Base-by-base conservation (phyloP, 148 eudicot species). In the Tetragonia tetragonoides region DNA sequence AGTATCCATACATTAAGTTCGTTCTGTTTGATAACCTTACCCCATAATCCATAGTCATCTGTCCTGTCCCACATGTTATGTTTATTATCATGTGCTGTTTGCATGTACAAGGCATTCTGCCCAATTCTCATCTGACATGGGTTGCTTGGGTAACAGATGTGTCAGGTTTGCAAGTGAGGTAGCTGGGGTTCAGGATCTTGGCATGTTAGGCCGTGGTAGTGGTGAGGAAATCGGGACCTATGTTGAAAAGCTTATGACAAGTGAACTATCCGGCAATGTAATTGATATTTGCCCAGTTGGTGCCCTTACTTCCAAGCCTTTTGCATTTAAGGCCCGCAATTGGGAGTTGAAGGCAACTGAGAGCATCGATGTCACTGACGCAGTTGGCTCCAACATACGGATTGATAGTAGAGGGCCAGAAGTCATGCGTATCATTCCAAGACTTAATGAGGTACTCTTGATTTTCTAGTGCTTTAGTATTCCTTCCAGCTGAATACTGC, bases 281-380 rank as follows among this genome's bases (percentile, higher is more conserved):
- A 96, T 96, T 75, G 99, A 96, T 88, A 96, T 96, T 46, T 96
- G 99, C 82, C 99, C 99, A 23, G 99, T 96, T 28, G 99, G 99
- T 63, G 99, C 99, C 79, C 92, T 96, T 42, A 96, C 99, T 42
- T 93, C 99, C 41, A 96, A 96, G 81, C 98, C 99, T 61, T 96
- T 91, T 85, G 98, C 99, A 81, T 96, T 93, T 76, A 96, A 93
- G 86, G 98, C 99, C 68, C 89, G 98, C n/a, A 96, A 93, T 79
- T 96, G 99, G 99, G 99, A 96, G 86, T 82, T 96, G 77, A 96
- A 93, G 87, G 92, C 90, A 79, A 96, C 98, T 7, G 98, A 96
- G 81, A 96, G 84, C 86, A 93, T 96, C 74, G 99, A 96, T 85
- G 88, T 96, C 63, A 93, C 95, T 14, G 99, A 96, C 90, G 98